Evolutionary conservation across 1,284 basidiomycete genomes (phyloP).

Genomic region (Marasmius oreades): DNA sequence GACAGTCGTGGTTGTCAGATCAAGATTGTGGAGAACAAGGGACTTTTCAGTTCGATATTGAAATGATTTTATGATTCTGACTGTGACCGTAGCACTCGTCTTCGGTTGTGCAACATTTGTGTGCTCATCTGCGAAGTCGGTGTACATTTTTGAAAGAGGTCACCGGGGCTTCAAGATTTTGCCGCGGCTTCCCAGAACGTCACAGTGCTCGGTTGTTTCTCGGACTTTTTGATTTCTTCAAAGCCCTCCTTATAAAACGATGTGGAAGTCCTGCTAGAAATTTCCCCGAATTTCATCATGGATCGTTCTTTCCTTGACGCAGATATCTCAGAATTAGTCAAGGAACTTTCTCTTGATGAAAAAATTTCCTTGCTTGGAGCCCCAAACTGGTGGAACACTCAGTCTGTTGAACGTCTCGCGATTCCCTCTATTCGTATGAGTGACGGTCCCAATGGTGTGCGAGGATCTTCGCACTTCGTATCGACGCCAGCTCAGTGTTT

Average conservation of each 20-base stretch:
- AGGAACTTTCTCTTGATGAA: slow-evolving; percentile 54
- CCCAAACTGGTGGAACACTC: slow-evolving; percentile 73
- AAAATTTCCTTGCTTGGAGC: slow-evolving; percentile 61
- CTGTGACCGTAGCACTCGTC: slow-evolving; percentile 78
- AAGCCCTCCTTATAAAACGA: not conserved
- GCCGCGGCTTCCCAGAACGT: too few species aligned
- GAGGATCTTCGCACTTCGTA: slow-evolving; percentile 65
- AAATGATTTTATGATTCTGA: slow-evolving; percentile 95
- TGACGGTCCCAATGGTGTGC: slow-evolving; percentile 64
- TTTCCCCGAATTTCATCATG: slow-evolving; percentile 18
- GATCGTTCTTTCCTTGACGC: slow-evolving; percentile 50
- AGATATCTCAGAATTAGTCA: slow-evolving; percentile 48
- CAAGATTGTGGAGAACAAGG: slow-evolving; percentile 79
- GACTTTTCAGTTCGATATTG: slow-evolving; percentile 88
- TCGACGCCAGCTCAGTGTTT: slow-evolving; percentile 61
- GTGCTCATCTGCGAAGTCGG: slow-evolving; percentile 48
- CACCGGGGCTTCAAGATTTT: too few species aligned
- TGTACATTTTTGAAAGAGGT: slow-evolving; percentile 30
- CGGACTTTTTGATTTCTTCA: too few species aligned
- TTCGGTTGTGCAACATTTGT: slow-evolving; percentile 68
- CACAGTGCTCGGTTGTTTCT: too few species aligned
- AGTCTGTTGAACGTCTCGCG: slow-evolving; percentile 47
- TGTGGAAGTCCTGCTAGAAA: not conserved
- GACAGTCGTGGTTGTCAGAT: slow-evolving; percentile 79
- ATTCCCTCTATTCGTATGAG: slow-evolving; percentile 67